phyloP scores from a whole-genome alignment of 345 rosid species.

The Limnanthes douglasii region DNA sequence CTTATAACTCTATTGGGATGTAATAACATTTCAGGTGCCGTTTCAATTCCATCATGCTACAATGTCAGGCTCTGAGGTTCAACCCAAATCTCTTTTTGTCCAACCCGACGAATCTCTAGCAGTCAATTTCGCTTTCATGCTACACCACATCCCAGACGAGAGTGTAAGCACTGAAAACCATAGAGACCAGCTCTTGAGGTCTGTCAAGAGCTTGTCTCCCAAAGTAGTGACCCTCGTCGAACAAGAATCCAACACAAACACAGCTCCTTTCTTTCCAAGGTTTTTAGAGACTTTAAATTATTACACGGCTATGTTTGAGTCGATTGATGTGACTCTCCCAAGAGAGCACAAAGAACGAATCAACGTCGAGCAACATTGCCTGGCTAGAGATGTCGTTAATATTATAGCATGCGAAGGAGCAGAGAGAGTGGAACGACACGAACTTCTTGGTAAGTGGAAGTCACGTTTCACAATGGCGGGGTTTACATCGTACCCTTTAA shows the following conservation, averaged over 20 bases:
- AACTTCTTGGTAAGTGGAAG: conserved; percentile 81
- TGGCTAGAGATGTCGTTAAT: conserved; percentile 78
- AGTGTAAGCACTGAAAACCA: conserved; percentile 75
- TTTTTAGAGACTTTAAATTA: conserved; percentile 63
- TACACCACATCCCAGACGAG: conserved; percentile 81
- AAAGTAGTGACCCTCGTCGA: conserved; percentile 88
- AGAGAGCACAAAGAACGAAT: conserved; percentile 71
- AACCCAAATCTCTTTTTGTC: conserved; percentile 25
- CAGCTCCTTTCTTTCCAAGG: conserved; percentile 69
- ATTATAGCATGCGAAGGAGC: conserved; percentile 81
- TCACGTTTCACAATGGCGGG: conserved; percentile 69
- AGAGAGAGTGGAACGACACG: conserved; percentile 78
- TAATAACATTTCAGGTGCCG: too few relatives aligned
- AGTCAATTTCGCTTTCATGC: conserved; percentile 75
- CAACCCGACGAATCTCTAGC: conserved; percentile 60
- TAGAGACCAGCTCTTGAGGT: conserved; percentile 53
- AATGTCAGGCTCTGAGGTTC: conserved; percentile 35
- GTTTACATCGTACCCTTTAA: conserved; percentile 57
- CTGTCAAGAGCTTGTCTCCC: conserved; percentile 57
- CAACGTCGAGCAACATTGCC: conserved; percentile 81
- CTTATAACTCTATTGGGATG: too few relatives aligned
- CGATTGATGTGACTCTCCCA: conserved; percentile 57
- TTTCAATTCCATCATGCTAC: conserved; percentile 54
- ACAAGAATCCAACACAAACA: conserved; percentile 87
- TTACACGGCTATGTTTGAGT: conserved; percentile 83